A percentile compares a stretch with the other conserved stretches of the same genome.
Conservation (phyloP, 2,329 filamentous ascomycete genomes). For the Fusarium verticillioides region DNA sequence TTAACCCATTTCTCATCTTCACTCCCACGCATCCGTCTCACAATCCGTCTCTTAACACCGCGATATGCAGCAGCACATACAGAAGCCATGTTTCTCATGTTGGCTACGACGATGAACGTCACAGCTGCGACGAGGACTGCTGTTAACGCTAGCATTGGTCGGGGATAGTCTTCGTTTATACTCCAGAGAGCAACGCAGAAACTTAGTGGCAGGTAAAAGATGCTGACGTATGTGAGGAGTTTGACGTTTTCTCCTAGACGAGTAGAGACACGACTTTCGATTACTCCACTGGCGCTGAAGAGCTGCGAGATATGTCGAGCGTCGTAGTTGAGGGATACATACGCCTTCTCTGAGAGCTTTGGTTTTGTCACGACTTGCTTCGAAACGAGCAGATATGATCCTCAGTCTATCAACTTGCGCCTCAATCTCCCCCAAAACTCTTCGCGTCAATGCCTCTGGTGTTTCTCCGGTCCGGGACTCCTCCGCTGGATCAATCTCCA, state of each 20-base stretch:
- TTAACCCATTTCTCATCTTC: neutral
- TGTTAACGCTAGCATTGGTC: neutral
- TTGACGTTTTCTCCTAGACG: slow-evolving; percentile 50
- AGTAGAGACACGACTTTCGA: slow-evolving; percentile 7
- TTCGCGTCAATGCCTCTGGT: neutral
- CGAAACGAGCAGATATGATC: neutral
- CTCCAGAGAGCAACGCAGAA: slow-evolving; percentile 44
- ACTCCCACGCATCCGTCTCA: neutral
- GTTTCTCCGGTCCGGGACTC: neutral
- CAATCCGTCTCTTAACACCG: neutral
- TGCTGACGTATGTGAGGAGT: slow-evolving; percentile 53
- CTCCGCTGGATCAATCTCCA: neutral
- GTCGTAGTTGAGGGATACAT: neutral
- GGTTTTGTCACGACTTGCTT: neutral
- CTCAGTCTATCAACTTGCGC: neutral
- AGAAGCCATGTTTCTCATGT: neutral
- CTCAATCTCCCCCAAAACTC: neutral
- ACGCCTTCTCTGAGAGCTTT: slow-evolving; percentile 9
- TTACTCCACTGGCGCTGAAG: slow-evolving; percentile 5
- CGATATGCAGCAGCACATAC: neutral
- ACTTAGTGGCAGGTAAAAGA: slow-evolving; percentile 53
- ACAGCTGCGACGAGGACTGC: neutral
- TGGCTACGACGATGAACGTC: neutral
- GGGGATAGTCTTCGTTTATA: neutral
- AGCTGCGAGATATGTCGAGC: neutral